Conservation (phyloP, 2,329 filamentous ascomycete species). For the Chrysoporthe deuterocubensis region DNA sequence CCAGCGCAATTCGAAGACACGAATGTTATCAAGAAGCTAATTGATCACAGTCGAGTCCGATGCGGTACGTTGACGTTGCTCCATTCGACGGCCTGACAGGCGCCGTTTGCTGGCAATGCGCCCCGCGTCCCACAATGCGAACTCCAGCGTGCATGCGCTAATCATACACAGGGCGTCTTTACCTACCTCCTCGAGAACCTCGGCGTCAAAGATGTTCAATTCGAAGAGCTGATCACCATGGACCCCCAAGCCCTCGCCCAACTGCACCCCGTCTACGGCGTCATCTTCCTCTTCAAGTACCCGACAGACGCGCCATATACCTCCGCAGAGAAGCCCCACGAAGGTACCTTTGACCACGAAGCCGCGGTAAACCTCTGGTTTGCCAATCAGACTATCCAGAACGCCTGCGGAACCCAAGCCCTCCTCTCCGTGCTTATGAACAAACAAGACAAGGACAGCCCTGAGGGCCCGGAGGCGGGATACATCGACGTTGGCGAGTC, state of each 20-base stretch:
- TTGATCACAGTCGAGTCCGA: constrained; percentile 76
- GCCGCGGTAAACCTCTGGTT: constrained; percentile 86
- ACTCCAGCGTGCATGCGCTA: constrained; percentile 35
- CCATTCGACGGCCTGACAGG: constrained; percentile 33
- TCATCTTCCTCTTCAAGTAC: constrained; percentile 99
- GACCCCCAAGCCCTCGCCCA: constrained; percentile 74
- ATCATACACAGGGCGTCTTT: constrained; percentile 75
- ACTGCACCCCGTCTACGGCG: constrained; percentile 83
- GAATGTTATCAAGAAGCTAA: neutral
- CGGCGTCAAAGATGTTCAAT: constrained; percentile 91
- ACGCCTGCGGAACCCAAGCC: constrained; percentile 96
- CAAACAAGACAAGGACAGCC: constrained; percentile 57
- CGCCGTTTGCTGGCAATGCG: neutral
- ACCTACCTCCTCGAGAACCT: constrained; percentile 92
- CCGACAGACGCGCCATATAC: constrained; percentile 70
- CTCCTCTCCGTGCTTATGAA: constrained; percentile 91
- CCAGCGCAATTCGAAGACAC: neutral
- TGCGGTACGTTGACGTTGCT: constrained; percentile 65
- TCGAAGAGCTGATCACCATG: constrained; percentile 92
- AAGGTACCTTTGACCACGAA: constrained; percentile 79
- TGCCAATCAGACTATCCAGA: constrained; percentile 95
- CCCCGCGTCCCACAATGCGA: constrained; percentile 26
- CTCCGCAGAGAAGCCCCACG: constrained; percentile 66
- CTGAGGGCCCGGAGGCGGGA: constrained; percentile 35
- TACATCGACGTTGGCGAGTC: constrained; percentile 73